Percentiles rank a stretch among this genome's conserved stretches.
Evolutionary conservation across 768 basidiomycete genomes (phyloP).

Genomic region (Termitomyces sp.): DNA sequence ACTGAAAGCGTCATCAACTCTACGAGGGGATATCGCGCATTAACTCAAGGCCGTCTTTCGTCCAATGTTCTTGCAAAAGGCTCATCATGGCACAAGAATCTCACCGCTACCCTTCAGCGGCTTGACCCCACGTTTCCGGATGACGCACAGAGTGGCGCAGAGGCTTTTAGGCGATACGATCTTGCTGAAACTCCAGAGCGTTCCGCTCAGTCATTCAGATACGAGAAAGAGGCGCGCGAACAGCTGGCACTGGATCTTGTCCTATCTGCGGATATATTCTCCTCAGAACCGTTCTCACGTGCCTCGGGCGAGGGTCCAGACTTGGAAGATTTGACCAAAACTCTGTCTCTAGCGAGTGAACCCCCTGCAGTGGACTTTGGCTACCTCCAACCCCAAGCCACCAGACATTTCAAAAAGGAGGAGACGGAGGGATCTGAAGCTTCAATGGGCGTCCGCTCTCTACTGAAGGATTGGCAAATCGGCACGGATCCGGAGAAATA

Average conservation of each 20-base stretch:
- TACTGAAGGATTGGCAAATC: conserved; percentile 67
- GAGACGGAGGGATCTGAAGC: conserved; percentile 21
- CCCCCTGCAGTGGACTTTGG: conserved; percentile 60
- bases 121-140: conserved; percentile 35
- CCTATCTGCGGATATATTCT: conserved; percentile 56
- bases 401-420: conserved; percentile 21
- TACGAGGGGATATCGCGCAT: conserved; percentile 46
- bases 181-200: conserved; percentile 32
- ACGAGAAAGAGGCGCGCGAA: conserved; percentile 54
- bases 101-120: conserved; percentile 40
- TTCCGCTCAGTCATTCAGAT: conserved; percentile 35
- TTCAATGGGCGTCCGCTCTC: conserved; percentile 54
- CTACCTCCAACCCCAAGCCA: conserved; percentile 51
- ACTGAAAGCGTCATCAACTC: conserved; percentile 50
- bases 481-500: conserved; percentile 49
- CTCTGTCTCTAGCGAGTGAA: conserved; percentile 51
- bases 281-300: conserved; percentile 36
- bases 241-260: conserved; percentile 61
- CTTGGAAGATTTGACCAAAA: conserved; percentile 56
- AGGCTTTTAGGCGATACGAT: conserved; percentile 41
- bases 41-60: conserved; percentile 46
- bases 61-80: conserved; percentile 29
- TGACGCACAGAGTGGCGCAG: conserved; percentile 29
- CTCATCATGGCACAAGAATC: conserved; percentile 53
- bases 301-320: conserved; percentile 22